Evolutionary conservation across 345 rosid species (phyloP), one percentile per base, ranked within the genome.

Genomic region (Citrus medica): DNA sequence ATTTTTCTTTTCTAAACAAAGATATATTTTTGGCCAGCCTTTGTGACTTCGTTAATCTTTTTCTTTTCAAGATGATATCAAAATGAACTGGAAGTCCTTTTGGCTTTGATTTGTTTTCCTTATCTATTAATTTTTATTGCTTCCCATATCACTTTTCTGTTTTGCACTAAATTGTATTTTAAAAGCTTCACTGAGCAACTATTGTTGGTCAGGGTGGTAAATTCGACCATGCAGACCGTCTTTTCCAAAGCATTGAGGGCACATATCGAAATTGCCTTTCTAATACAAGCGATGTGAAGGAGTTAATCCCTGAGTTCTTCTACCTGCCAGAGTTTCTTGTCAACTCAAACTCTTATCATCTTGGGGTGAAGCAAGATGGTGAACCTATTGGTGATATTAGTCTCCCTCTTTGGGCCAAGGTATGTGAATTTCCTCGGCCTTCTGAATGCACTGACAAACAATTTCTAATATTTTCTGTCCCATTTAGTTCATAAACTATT

Each of bases 391-490:
- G 89, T 60, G 93, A 93, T 85, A 87, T 93, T 84, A 79, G 90
- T 82, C 91, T 95, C 78, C 99, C 99, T 81, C 94, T 96, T 46
- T 95, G 99, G 99, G 96, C 99, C 48, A 93, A 91, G 99, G 98
- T 93, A 79, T 76, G 78, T 77, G 59, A 76, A 62, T 82, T 72
- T 27, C 59, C 77, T 67, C 13, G 1, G 19, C 21, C 61, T 42
- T 80, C 25, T 30, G 58, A 60, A 68, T 24, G 32, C 55, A 27
- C 28, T 4, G 14, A 72, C 59, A 56, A 65, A 66, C 14, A 37
- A 71, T 33, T 72, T 79, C 21, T 32, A 24, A 27, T 33, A 17
- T 28, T 5, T 67, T 71, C 59, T 32, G 7, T 30, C 5, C 37
- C 61, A 40, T 40, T 2, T 40, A 2, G 67, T 28, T 7, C 21